A percentile compares a stretch with the other conserved stretches of the same genome.
Conservation (phyloP, 1,284 basidiomycete species). For the Waitea zeae region DNA sequence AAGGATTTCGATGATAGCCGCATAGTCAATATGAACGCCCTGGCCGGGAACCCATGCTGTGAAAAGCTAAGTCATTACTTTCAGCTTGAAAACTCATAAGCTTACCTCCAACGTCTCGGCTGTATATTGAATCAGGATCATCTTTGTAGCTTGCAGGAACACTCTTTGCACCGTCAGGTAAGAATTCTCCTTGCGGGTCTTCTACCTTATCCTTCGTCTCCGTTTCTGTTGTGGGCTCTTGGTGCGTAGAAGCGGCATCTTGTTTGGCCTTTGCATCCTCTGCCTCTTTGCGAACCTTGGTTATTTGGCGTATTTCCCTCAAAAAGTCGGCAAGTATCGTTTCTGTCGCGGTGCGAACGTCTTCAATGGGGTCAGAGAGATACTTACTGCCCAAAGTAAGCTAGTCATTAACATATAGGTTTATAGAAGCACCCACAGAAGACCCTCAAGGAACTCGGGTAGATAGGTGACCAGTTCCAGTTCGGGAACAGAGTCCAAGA, state of each 20-base stretch:
- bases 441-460: conserved; percentile 87
- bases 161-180: too few relatives aligned
- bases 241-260: conserved; percentile 26
- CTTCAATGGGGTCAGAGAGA: conserved; percentile 87
- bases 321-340: conserved; percentile 87
- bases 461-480: conserved; percentile 89
- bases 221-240: conserved; percentile 20
- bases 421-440: conserved; percentile 48
- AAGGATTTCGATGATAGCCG: conserved; percentile 86
- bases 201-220: conserved; percentile 22
- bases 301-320: conserved; percentile 81
- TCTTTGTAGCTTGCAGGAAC: too few relatives aligned
- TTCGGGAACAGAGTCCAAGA: conserved; percentile 93
- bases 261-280: too few relatives aligned
- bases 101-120: too few relatives aligned
- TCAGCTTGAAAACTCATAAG: too few relatives aligned
- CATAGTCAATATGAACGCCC: conserved; percentile 83
- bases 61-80: too few relatives aligned
- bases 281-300: conserved; percentile 47
- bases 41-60: conserved; percentile 84
- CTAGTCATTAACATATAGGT: conserved; percentile 5
- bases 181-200: too few relatives aligned
- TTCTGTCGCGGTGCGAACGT: conserved; percentile 87
- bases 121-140: too few relatives aligned
- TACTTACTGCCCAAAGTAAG: conserved; percentile 50